phyloP scores from a whole-genome alignment of 78 protist genomes.

The slime mould (Dictyostelium discoideum) region DNA sequence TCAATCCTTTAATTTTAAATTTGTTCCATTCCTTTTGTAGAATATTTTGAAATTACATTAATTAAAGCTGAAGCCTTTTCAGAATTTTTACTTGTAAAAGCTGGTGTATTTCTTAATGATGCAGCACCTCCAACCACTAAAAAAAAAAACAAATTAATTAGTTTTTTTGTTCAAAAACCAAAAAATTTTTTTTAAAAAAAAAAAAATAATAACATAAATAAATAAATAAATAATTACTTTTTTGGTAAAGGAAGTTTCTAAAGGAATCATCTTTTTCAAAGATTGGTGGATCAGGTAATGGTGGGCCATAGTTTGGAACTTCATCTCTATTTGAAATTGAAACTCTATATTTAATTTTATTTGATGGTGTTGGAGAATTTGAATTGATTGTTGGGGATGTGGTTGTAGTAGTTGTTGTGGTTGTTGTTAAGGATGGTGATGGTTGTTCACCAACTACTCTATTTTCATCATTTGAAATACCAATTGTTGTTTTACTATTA shows the following conservation, averaged over 20 bases:
- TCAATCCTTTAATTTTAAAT: neutral
- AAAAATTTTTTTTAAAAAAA: neutral
- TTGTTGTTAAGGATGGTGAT: neutral
- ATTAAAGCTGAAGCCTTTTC: conserved; percentile 43
- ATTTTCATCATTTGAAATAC: conserved; percentile 2
- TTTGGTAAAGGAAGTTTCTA: conserved; percentile 63
- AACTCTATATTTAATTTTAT: conserved; percentile 26
- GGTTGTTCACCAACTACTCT: neutral
- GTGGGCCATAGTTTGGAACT: conserved; percentile 75
- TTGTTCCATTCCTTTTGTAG: conserved; percentile 6
- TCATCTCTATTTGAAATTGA: conserved; percentile 64
- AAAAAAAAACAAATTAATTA: neutral
- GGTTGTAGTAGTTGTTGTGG: neutral
- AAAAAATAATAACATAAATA: neutral
- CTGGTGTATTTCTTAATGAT: conserved; percentile 63
- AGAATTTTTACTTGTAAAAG: conserved; percentile 37
- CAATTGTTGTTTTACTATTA: neutral
- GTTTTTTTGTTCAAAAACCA: neutral
- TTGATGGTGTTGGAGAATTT: neutral
- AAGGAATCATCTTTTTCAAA: conserved; percentile 70
- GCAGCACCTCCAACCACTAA: conserved; percentile 59
- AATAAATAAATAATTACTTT: neutral
- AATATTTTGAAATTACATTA: conserved; percentile 37
- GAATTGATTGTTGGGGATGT: neutral
- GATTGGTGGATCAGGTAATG: conserved; percentile 63